Conservation (phyloP, 164 flowering plant species). For the Magnolia changhungtana region DNA sequence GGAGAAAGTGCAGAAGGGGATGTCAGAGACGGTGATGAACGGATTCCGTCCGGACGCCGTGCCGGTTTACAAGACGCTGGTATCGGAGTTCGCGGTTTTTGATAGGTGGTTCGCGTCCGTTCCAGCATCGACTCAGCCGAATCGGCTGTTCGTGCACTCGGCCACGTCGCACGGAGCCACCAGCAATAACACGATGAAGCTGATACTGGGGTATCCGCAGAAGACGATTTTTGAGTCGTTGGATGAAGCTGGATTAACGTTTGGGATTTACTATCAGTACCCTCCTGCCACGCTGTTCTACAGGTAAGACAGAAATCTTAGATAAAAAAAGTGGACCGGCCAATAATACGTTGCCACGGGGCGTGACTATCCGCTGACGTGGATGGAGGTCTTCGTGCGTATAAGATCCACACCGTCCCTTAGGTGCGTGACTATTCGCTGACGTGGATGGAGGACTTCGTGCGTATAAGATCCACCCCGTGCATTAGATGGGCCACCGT, state of each 20-base stretch:
- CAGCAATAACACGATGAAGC: slow-evolving; percentile 43
- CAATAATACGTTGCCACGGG: too few relatives aligned
- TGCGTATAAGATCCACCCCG: too few relatives aligned
- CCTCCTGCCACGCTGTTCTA: slow-evolving; percentile 65
- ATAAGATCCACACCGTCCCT: too few relatives aligned
- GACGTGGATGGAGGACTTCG: too few relatives aligned
- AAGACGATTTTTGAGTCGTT: slow-evolving; percentile 78
- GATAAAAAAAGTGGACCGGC: too few relatives aligned
- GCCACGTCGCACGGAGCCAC: slow-evolving; percentile 69
- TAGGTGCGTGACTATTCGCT: too few relatives aligned
- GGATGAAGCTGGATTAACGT: slow-evolving; percentile 55
- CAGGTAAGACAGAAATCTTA: slow-evolving; percentile 28
- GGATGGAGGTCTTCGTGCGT: too few relatives aligned
- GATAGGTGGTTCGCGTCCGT: slow-evolving; percentile 84
- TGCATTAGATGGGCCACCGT: too few relatives aligned
- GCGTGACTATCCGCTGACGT: too few relatives aligned
- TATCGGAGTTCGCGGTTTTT: slow-evolving; percentile 58
- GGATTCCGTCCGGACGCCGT: slow-evolving; percentile 64
- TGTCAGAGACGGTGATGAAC: slow-evolving; percentile 65
- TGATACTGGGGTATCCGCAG: slow-evolving; percentile 64
- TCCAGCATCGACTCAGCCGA: slow-evolving; percentile 80
- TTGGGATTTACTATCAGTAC: slow-evolving; percentile 71
- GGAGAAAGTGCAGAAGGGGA: slow-evolving; percentile 31
- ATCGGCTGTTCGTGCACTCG: slow-evolving; percentile 71
- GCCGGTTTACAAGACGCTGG: slow-evolving; percentile 63